These are phyloP conservation scores for Pichia cephalocereana DNA, from an alignment of 805 yeast genomes.

Conservation along the genomic window DNA sequence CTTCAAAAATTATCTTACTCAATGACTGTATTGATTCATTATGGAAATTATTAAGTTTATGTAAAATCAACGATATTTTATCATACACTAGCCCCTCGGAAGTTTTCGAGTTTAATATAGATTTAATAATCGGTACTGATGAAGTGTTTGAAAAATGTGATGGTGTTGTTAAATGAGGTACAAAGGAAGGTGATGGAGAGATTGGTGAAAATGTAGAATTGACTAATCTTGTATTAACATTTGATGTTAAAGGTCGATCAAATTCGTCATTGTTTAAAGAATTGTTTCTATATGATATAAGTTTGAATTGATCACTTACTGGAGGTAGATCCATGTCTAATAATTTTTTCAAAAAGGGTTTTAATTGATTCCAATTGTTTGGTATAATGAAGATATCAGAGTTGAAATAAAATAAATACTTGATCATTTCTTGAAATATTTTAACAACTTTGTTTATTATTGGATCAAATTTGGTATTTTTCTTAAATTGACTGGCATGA, in stretches of 20 bases:
- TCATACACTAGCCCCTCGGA: slow-evolving; percentile 5
- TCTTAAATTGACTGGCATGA: slow-evolving; percentile 14
- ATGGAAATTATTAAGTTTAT: slow-evolving; percentile 21
- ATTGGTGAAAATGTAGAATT: background rate
- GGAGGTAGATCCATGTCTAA: slow-evolving; percentile 26
- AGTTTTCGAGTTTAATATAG: background rate
- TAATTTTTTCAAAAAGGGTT: slow-evolving; percentile 36
- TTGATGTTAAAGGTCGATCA: slow-evolving; percentile 1
- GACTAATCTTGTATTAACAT: background rate
- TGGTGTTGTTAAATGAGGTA: background rate
- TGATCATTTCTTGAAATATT: slow-evolving; percentile 27
- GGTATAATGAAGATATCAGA: slow-evolving; percentile 59
- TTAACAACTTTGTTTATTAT: slow-evolving; percentile 14
- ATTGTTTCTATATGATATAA: slow-evolving; percentile 61
- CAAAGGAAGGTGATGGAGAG: background rate
- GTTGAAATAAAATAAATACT: slow-evolving; percentile 37
- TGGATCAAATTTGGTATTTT: slow-evolving; percentile 9
- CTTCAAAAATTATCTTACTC: slow-evolving; percentile 19
- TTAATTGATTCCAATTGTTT: slow-evolving; percentile 48
- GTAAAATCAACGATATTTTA: slow-evolving; percentile 15
- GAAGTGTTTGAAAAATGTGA: background rate
- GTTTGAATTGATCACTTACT: slow-evolving; percentile 41
- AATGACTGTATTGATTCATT: slow-evolving; percentile 13
- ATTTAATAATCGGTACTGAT: background rate
- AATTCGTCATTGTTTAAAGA: slow-evolving; percentile 49